phyloP scores from a whole-genome alignment of 768 basidiomycete genomes.

The Psilocybe azurescens region DNA sequence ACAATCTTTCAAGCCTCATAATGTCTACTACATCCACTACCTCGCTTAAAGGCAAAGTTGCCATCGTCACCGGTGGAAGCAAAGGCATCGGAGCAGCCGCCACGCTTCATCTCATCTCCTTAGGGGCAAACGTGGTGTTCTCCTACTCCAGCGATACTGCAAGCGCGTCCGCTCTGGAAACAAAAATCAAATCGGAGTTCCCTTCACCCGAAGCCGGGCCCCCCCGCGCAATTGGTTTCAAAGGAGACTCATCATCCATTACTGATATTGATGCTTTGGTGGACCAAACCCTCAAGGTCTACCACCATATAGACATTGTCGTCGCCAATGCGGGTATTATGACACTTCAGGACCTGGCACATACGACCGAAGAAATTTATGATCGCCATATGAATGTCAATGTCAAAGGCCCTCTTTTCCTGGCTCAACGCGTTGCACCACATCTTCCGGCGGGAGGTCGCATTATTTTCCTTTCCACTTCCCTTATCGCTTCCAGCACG shows the following conservation, averaged over 20 bases:
- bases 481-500: constrained; percentile 36
- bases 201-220: background rate
- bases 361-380: constrained; percentile 45
- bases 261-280: constrained; percentile 8
- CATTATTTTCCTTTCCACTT: constrained; percentile 49
- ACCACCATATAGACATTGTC: constrained; percentile 50
- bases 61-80: constrained; percentile 15
- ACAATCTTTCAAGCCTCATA: background rate
- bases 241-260: constrained; percentile 6
- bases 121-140: constrained; percentile 15
- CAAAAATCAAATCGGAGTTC: constrained; percentile 3
- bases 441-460: constrained; percentile 44
- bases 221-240: constrained; percentile 4
- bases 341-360: constrained; percentile 41
- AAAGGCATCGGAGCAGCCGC: constrained; percentile 14
- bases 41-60: constrained; percentile 10
- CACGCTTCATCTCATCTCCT: background rate
- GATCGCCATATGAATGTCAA: constrained; percentile 48
- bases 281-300: constrained; percentile 37
- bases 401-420: constrained; percentile 53
- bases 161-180: constrained; percentile 5
- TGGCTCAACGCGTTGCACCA: constrained; percentile 40
- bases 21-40: background rate
- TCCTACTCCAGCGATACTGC: constrained; percentile 9
- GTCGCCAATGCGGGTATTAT: constrained; percentile 54